phyloP scores from a whole-genome alignment of 345 rosid genomes.

The Lenwebbia sp. region DNA sequence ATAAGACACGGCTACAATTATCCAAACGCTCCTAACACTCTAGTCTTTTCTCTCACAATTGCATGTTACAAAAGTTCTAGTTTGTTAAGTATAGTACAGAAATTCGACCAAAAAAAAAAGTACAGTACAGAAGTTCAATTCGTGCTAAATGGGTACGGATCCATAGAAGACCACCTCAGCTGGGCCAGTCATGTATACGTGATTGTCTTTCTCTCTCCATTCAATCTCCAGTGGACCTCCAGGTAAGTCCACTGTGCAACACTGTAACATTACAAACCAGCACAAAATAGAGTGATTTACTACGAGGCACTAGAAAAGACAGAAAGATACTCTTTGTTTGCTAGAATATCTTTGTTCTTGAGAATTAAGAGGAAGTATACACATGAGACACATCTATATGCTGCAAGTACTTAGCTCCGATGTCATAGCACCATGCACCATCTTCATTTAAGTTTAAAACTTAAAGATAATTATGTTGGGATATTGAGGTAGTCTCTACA shows the following conservation, averaged over 20 bases:
- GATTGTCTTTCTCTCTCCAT: constrained; percentile 86
- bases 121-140: not conserved
- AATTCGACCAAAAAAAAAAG: too few relatives aligned
- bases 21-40: not conserved
- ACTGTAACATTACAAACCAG: constrained; percentile 20
- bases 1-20: not conserved
- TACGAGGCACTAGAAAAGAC: not conserved
- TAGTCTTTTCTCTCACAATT: not conserved
- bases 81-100: not conserved
- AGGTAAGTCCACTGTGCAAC: constrained; percentile 77
- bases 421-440: not conserved
- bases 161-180: constrained; percentile 89
- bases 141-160: constrained; percentile 34
- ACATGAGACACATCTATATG: not conserved
- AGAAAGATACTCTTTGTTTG: not conserved
- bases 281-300: not conserved
- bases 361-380: not conserved
- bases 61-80: not conserved
- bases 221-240: constrained; percentile 93
- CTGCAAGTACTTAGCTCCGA: not conserved
- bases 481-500: not conserved
- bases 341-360: not conserved
- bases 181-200: constrained; percentile 89
- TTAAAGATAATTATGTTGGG: not conserved
- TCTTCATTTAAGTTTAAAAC: not conserved